A percentile compares a stretch with the other conserved stretches of the same genome.
Evolutionary conservation across 345 rosid species (phyloP).

Genomic region (Sisymbrium altissimum): DNA sequence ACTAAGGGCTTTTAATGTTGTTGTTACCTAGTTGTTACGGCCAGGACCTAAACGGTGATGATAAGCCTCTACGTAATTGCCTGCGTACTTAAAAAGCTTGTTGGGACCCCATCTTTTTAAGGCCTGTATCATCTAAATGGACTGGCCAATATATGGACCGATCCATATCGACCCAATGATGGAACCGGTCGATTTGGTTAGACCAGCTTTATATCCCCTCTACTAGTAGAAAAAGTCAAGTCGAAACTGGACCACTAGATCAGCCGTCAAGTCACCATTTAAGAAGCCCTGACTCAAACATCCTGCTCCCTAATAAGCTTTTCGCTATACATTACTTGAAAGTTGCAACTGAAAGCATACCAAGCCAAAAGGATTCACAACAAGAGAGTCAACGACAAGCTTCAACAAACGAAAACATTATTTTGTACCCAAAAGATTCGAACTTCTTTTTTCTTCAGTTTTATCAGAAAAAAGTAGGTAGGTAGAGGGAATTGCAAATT

Average conservation of each 20-base stretch:
- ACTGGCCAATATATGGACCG: not conserved
- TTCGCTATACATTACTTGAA: not conserved
- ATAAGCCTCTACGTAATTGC: slow-evolving; percentile 1
- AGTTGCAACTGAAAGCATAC: not conserved
- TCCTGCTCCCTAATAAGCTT: not conserved
- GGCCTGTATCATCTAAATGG: not conserved
- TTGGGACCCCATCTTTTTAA: not conserved
- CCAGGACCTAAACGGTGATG: not conserved
- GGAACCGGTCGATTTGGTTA: not conserved
- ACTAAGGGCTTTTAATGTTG: not conserved
- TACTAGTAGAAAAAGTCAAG: not conserved
- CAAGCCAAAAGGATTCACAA: not conserved
- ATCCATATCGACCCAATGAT: not conserved
- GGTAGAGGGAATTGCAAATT: not conserved
- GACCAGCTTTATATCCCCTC: not conserved
- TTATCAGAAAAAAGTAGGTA: not conserved
- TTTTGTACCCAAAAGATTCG: not conserved
- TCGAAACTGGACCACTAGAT: not conserved
- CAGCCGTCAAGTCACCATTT: not conserved
- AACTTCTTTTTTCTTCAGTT: not conserved
- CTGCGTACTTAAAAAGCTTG: not conserved
- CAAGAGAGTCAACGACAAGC: not conserved
- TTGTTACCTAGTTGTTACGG: too few species aligned
- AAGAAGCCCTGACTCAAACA: not conserved
- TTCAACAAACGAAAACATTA: slow-evolving; percentile 11